These are phyloP conservation scores for Stephanocyclus meneghinianus DNA, from an alignment of 352 stramenopile genomes.

Conservation along the genomic window DNA sequence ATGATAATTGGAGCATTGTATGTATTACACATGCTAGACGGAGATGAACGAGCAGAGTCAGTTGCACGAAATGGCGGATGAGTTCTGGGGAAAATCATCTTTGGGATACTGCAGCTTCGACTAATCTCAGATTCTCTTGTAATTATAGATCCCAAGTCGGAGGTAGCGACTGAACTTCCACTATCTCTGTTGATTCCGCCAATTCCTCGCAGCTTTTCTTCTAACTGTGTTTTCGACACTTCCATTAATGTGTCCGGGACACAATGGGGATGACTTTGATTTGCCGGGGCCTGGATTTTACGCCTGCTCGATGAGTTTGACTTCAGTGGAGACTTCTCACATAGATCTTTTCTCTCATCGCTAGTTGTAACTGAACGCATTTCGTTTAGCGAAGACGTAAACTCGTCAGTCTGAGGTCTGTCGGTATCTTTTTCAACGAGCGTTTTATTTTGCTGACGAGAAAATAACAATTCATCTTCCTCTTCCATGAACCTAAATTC, in stretches of 20 bases:
- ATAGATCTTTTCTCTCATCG: not conserved
- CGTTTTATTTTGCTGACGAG: not conserved
- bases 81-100: conserved; percentile 42
- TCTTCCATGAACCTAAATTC: not conserved
- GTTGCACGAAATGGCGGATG: conserved; percentile 9
- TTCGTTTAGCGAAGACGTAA: not conserved
- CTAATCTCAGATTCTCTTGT: conserved; percentile 22
- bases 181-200: conserved; percentile 8
- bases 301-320: not conserved
- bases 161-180: conserved; percentile 41
- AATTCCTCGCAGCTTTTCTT: conserved; percentile 42
- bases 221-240: conserved; percentile 25
- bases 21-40: conserved; percentile 16
- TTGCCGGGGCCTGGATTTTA: not conserved
- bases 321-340: not conserved
- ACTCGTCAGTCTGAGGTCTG: not conserved
- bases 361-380: not conserved
- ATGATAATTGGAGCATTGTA: not conserved
- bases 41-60: not conserved
- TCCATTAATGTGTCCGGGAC: conserved; percentile 16
- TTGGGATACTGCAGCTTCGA: conserved; percentile 21
- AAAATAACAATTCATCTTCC: not conserved
- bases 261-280: conserved; percentile 28
- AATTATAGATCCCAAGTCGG: conserved; percentile 48
- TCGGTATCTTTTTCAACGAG: not conserved